Conservation (phyloP, 805 yeast species). For the Wickerhamiella dianesei region DNA sequence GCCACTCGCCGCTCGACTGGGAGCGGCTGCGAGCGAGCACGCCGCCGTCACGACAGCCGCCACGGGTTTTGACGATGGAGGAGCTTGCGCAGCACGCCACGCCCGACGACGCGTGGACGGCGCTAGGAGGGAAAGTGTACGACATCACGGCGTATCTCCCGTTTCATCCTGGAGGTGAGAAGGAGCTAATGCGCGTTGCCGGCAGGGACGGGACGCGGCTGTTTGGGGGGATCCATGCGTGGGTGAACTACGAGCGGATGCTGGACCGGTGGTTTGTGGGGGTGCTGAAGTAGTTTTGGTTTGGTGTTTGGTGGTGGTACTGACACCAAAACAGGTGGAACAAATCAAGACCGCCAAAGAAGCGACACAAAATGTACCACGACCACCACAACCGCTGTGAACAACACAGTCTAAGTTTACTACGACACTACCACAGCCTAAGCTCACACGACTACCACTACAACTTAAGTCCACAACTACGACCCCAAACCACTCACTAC, state of each 20-base stretch:
- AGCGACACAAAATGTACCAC: neutral
- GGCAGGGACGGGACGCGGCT: constrained; percentile 70
- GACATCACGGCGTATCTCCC: constrained; percentile 71
- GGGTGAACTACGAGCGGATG: constrained; percentile 81
- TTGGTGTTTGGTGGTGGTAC: too few species aligned
- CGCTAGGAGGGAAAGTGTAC: constrained; percentile 65
- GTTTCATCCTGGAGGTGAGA: constrained; percentile 89
- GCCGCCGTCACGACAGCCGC: constrained; percentile 29
- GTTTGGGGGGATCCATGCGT: constrained; percentile 51
- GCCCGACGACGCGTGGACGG: constrained; percentile 73
- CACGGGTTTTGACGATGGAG: constrained; percentile 30
- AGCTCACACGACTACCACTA: too few species aligned
- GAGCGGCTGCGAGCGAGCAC: constrained; percentile 42
- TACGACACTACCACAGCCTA: too few species aligned
- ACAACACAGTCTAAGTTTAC: neutral
- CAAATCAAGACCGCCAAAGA: neutral
- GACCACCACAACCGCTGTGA: neutral
- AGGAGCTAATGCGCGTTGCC: constrained; percentile 62
- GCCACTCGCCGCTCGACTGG: constrained; percentile 83
- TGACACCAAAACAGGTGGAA: too few species aligned
- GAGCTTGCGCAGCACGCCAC: constrained; percentile 48
- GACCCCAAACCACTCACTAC: too few species aligned
- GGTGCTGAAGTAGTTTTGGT: constrained; percentile 15
- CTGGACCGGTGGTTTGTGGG: constrained; percentile 72
- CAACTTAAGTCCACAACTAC: too few species aligned